Evolutionary conservation across 805 yeast genomes (phyloP), one percentile per base, ranked within the genome.

Genomic region (Yarrowia osloensis): DNA sequence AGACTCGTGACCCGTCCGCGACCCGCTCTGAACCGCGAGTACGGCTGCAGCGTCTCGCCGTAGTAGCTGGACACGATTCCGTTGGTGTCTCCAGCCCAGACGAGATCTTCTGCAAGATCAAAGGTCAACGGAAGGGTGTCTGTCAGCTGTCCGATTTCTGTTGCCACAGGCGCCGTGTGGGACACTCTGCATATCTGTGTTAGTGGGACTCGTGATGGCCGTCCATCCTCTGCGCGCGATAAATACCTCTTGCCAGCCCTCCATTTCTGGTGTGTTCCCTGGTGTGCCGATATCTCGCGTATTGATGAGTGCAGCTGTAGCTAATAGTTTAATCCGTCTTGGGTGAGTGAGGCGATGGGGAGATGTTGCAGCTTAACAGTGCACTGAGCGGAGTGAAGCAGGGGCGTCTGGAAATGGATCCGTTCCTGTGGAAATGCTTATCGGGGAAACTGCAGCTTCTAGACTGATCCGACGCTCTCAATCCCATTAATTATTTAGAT

Each of bases 41-140:
- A 90, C 2, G 87, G 82, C 5, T 79, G 77, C 57, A 87, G 76
- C 12, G 80, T 78, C 12, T 82, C 80, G 13, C 84, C 87, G 31
- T 77, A 78, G 66, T 74, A 80, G 1, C 84, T 80, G 3, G 77
- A 75, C 11, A 82, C 72, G 40, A 73, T 75, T 3, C 85, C 85
- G 69, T 72, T 61, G 1, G 47, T 26, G 74, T 90, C 95, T 19
- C 96, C 97, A 1, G 88, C 81, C 98, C 98, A 94, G 1, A 93
- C 74, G 52, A 95, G 79, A 71, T 93, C 95, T 68, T 86, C 84
- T n/a, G 82, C 78, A 40, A 82, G 82, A 77, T 93, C 97, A 75
- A 92, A 92, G 3, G 77, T 76, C 8, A 85, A 52, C 13, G 75
- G 65, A 19, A 71, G 61, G n/a, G 72, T 63, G 13, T 68, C 66